Evolutionary conservation across 108 stramenopile genomes (phyloP), one percentile per base, ranked within the genome.

Genomic region (Discostella pseudostelligera): DNA sequence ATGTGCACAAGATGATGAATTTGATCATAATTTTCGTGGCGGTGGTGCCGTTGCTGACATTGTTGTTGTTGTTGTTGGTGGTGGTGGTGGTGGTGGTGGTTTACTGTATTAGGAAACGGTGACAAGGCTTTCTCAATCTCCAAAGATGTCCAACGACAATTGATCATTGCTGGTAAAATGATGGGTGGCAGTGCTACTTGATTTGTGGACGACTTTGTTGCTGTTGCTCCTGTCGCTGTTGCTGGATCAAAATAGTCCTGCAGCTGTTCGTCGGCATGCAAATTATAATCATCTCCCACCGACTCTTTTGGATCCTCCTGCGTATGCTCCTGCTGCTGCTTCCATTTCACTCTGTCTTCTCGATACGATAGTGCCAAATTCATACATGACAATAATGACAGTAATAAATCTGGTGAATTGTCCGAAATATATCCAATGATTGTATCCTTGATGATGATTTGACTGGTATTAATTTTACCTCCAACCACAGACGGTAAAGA

Each of bases 91-190:
- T 35, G 4, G 64, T 11, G 49, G 0, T 8, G 53, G 0, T 32
- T 12, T n/a, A 1, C 12, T 39, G 12, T 64, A 14, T 11, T 22
- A n/a, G n/a, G 0, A 11, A 17, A 48, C 1, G 58, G 57, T 36
- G 70, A 21, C 48, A 91, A 59, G 16, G 81, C 87, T 5, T 32
- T 37, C 22, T 70, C 73, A 45, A 89, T 86, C 75, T 92, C 91
- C 17, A 46, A 20, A 1, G 84, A 68, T 20, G 87, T 86, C 91
- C 91, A 92, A 62, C 91, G 72, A 16, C 64, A 67, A 76, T 92
- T 89, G 43, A 92, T 46, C 65, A 92, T 74, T 11, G 83, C 87
- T 19, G 81, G 79, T 6, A 79, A 11, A n/a, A 39, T 22, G 14
- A 32, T 12, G n/a, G n/a, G n/a, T n/a, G n/a, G n/a, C n/a, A n/a